Conservation (phyloP, 305 asterid species). For the Fraxinus xanthoxyloides region DNA sequence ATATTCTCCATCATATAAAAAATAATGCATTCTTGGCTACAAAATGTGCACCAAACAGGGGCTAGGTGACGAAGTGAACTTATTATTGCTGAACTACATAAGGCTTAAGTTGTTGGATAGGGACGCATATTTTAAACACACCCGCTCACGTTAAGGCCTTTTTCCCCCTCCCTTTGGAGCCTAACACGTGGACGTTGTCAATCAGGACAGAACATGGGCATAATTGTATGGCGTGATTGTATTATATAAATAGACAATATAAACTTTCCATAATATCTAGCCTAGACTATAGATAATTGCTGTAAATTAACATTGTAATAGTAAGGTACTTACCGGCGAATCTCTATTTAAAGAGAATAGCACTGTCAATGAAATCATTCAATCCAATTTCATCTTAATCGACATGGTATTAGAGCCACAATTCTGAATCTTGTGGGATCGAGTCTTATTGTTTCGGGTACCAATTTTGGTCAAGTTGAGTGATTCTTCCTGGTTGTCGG, state of each 20-base stretch:
- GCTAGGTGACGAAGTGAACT: background rate
- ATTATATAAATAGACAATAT: background rate
- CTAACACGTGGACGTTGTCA: background rate
- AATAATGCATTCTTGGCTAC: too few relatives aligned
- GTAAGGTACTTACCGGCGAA: background rate
- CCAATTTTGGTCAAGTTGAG: too few relatives aligned
- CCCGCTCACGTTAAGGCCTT: background rate
- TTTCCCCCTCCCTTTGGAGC: background rate
- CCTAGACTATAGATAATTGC: background rate
- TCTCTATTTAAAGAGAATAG: background rate
- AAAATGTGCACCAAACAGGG: too few relatives aligned
- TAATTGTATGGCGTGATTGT: background rate
- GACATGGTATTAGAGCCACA: too few relatives aligned
- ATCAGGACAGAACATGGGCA: background rate
- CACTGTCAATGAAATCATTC: background rate
- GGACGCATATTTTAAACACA: background rate
- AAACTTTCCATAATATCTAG: background rate
- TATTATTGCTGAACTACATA: background rate
- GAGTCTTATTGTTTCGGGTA: too few relatives aligned
- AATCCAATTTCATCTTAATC: background rate
- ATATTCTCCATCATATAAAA: too few relatives aligned
- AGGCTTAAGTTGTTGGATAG: background rate
- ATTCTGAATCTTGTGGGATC: too few relatives aligned
- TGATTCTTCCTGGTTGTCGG: too few relatives aligned
- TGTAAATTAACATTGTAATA: background rate